Evolutionary conservation across 2,329 filamentous ascomycete genomes (phyloP).

Genomic region (Stemphylium vesicarium): DNA sequence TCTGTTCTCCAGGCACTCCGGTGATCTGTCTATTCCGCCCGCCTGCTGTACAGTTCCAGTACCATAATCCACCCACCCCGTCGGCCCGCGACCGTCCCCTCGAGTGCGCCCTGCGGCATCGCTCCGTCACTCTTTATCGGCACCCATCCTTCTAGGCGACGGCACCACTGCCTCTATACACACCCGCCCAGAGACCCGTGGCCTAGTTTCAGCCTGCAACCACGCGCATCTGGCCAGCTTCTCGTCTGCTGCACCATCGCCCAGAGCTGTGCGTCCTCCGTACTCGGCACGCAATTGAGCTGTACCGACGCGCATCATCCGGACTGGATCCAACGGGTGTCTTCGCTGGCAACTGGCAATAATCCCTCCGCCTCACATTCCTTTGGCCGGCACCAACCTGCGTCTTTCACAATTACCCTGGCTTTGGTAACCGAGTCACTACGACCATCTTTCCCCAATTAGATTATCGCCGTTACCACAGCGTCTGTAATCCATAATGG

Average conservation of each 20-base stretch:
- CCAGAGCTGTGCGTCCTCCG: conserved; percentile 20
- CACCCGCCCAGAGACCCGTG: conserved; percentile 3
- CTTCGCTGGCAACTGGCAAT: conserved; percentile 46
- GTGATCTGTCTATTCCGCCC: conserved; percentile 48
- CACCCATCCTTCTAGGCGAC: conserved; percentile 17
- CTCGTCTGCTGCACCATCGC: conserved; percentile 14
- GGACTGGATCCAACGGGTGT: conserved; percentile 38
- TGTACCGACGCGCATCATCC: conserved; percentile 22
- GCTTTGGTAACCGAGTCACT: conserved; percentile 47
- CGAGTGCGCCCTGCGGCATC: conserved; percentile 21
- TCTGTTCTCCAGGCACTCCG: conserved; percentile 45
- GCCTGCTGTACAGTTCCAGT: conserved; percentile 31
- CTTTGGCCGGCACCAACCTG: conserved; percentile 51
- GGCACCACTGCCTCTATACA: conserved; percentile 19
- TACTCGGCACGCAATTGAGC: conserved; percentile 14
- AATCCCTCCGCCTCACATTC: conserved; percentile 47
- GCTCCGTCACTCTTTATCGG: conserved; percentile 39
- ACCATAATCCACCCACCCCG: conserved; percentile 37
- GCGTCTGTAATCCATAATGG: conserved; percentile 85
- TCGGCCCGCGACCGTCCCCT: conserved; percentile 10
- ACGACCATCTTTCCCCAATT: conserved; percentile 37
- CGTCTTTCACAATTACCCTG: conserved; percentile 44
- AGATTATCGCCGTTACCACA: conserved; percentile 32
- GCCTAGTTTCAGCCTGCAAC: conserved; percentile 13
- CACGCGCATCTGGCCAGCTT: conserved; percentile 6